phyloP scores from a whole-genome alignment of 2,329 filamentous ascomycete species.

The Arthrobotrys pseudoclavata region DNA sequence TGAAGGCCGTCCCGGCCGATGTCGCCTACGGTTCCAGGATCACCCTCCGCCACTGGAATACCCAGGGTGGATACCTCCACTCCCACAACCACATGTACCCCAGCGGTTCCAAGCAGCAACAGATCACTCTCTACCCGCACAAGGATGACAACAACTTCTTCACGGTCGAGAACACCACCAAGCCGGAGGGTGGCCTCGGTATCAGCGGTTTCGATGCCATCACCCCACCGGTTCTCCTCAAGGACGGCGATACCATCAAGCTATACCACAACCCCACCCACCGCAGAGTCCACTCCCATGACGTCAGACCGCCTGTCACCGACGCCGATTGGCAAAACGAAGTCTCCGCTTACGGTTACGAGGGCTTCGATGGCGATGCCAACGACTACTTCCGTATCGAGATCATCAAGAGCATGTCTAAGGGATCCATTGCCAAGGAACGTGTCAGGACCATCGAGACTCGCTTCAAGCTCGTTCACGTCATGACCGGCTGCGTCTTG shows the following conservation, averaged over 20 bases:
- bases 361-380: slow-evolving; percentile 95
- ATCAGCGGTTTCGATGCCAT: slow-evolving; percentile 66
- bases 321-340: slow-evolving; percentile 96
- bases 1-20: slow-evolving; percentile 94
- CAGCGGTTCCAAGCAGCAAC: slow-evolving; percentile 96
- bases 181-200: slow-evolving; percentile 71
- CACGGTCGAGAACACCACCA: slow-evolving; percentile 94
- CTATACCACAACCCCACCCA: slow-evolving; percentile 87
- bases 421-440: slow-evolving; percentile 81
- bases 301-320: slow-evolving; percentile 86
- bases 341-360: slow-evolving; percentile 95
- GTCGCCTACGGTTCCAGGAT: slow-evolving; percentile 90
- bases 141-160: slow-evolving; percentile 99
- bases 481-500: slow-evolving; percentile 95
- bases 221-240: slow-evolving; percentile 76
- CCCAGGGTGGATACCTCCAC: slow-evolving; percentile 96
- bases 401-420: slow-evolving; percentile 90
- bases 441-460: slow-evolving; percentile 93
- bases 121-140: slow-evolving; percentile 97
- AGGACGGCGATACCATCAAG: slow-evolving; percentile 83
- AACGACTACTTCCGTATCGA: slow-evolving; percentile 96
- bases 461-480: slow-evolving; percentile 93
- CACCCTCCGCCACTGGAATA: slow-evolving; percentile 91
- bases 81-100: slow-evolving; percentile 98
- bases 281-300: slow-evolving; percentile 94